Percentiles rank a stretch among this genome's conserved stretches.
Conservation (phyloP, 495 filamentous ascomycete genomes). For the Halenospora varia region DNA sequence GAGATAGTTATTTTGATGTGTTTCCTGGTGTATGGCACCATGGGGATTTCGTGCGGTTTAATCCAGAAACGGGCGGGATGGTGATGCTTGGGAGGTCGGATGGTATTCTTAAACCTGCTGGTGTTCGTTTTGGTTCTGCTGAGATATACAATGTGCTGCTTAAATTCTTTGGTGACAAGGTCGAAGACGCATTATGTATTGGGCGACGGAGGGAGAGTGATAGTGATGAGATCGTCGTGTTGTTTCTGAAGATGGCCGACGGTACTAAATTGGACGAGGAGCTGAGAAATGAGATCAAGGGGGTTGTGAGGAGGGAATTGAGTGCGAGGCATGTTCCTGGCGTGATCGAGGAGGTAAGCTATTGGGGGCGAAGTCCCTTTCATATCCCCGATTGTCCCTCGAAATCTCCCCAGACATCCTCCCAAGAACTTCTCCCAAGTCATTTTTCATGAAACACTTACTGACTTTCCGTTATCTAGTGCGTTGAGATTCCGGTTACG, state of each 20-base stretch:
- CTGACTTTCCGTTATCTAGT: no score
- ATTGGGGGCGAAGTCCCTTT: no score
- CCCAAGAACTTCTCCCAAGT: no score
- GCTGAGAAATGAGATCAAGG: constrained; percentile 55
- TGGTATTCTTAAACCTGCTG: constrained; percentile 81
- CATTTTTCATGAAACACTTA: no score
- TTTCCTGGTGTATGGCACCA: constrained; percentile 83
- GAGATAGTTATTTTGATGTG: constrained; percentile 79
- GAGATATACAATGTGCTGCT: constrained; percentile 77
- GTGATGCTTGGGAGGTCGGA: constrained; percentile 73
- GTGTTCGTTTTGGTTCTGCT: constrained; percentile 80
- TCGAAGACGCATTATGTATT: constrained; percentile 69
- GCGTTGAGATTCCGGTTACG: constrained; percentile 74
- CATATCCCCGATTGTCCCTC: no score
- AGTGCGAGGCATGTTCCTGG: constrained; percentile 71
- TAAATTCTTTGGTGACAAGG: constrained; percentile 49
- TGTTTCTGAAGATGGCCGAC: constrained; percentile 68
- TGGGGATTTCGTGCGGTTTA: constrained; percentile 84
- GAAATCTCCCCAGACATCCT: no score
- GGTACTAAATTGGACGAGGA: constrained; percentile 45
- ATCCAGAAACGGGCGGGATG: constrained; percentile 68
- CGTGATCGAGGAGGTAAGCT: constrained; percentile 72
- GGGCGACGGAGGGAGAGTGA: constrained; percentile 65
- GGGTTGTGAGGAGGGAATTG: constrained; percentile 55
- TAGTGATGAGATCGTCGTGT: constrained; percentile 66